Percentiles rank a stretch among this genome's conserved stretches.
Conservation (phyloP, 345 rosid genomes). For the Turnera subulata region DNA sequence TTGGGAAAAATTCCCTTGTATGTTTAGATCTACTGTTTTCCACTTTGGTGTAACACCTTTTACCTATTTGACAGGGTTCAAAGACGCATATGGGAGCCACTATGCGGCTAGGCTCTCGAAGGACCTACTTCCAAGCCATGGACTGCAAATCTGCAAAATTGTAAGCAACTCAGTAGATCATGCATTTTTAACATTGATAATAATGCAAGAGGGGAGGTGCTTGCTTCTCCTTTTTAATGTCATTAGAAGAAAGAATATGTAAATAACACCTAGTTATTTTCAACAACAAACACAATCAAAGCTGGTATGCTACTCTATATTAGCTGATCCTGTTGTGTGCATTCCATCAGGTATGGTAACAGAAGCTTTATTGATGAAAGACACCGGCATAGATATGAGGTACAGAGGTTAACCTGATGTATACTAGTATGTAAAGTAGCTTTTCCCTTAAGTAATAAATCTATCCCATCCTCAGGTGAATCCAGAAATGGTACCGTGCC, state of each 20-base stretch:
- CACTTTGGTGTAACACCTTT: background rate
- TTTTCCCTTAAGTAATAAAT: slow-evolving; percentile 4
- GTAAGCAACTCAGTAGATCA: slow-evolving; percentile 35
- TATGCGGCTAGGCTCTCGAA: slow-evolving; percentile 94
- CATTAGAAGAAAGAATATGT: too few species aligned
- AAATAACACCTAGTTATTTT: too few species aligned
- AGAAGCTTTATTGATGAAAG: slow-evolving; percentile 61
- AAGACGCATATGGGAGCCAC: slow-evolving; percentile 99
- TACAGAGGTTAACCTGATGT: slow-evolving; percentile 15
- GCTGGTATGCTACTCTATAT: too few species aligned
- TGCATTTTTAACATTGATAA: too few species aligned
- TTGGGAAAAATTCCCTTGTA: too few species aligned
- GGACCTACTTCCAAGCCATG: slow-evolving; percentile 60
- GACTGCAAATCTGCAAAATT: slow-evolving; percentile 77
- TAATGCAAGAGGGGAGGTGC: too few species aligned
- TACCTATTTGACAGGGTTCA: slow-evolving; percentile 59
- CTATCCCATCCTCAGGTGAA: slow-evolving; percentile 60
- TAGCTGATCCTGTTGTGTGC: background rate
- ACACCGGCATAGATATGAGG: slow-evolving; percentile 97
- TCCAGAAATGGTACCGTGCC: slow-evolving; percentile 58
- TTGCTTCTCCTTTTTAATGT: too few species aligned
- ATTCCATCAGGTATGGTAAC: slow-evolving; percentile 57
- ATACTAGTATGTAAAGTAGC: background rate
- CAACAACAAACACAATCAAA: too few species aligned
- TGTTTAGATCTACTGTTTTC: too few species aligned